Evolutionary conservation across 2,329 filamentous ascomycete genomes (phyloP), one percentile per base, ranked within the genome.

Genomic region (Diaporthe sp.): DNA sequence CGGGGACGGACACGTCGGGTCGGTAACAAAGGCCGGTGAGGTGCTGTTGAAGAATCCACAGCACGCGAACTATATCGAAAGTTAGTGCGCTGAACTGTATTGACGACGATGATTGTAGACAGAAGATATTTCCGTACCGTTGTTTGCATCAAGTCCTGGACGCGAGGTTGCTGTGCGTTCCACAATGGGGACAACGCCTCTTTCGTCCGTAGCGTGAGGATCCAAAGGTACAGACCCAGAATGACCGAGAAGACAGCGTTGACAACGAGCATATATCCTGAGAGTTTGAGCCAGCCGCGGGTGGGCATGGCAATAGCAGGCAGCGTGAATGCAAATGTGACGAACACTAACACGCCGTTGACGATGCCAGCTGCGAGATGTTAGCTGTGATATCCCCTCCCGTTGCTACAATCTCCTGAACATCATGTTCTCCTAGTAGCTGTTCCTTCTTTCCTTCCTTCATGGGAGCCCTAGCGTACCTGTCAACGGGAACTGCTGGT

Each of bases 41-140:
- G 92, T 93, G 82, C 89, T 91, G 84, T 95, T 95, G 78, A 90
- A 85, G 85, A 94, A 97, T 76, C 94, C 94, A 79, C 94, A 97
- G 89, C 94, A 97, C 79, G 90, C 82, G 82, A 96, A 96, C 91
- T 95, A 80, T 78, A 42, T 77, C 78, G 80, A 78, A 78, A 76
- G 71, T 77, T 71, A 78, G 66, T 54, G 4, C 22, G n/a, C 8
- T 57, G n/a, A 4, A 2, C 13, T 17, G 8, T 5, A 10, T 17
- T 13, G 17, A 22, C 3, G 50, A 25, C 13, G 19, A 9, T 17
- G 13, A 17, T n/a, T 6, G 12, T 12, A 3, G 19, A 3, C 8
- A 4, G 45, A 30, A 30, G 60, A 35, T 35, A 8, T 19, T 28
- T 15, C 83, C 89, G 71, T 85, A 95, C 93, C 80, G 89, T 87